Percentiles rank a stretch among this genome's conserved stretches.
Evolutionary conservation across 2,329 filamentous ascomycete genomes (phyloP).

Genomic region (Xenosphaeropsis pyriputrescens): DNA sequence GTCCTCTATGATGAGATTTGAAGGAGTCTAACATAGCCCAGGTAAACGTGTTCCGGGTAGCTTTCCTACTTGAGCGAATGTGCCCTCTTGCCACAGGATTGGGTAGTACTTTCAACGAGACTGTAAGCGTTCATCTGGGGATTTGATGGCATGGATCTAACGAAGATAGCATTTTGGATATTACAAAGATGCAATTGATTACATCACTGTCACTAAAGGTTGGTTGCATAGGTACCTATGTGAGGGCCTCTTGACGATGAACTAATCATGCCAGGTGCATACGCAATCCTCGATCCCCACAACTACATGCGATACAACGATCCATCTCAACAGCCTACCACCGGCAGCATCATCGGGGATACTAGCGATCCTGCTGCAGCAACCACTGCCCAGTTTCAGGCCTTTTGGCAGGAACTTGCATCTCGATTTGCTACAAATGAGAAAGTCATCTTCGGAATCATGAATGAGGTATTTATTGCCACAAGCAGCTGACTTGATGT

Average conservation of each 20-base stretch:
- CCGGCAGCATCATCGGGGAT: slow-evolving; percentile 33
- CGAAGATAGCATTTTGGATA: slow-evolving; percentile 23
- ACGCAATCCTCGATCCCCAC: slow-evolving; percentile 34
- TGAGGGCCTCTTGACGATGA: slow-evolving; percentile 4
- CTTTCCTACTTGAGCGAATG: slow-evolving; percentile 35
- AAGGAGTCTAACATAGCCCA: slow-evolving; percentile 4
- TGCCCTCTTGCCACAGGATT: slow-evolving; percentile 28
- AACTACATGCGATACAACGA: slow-evolving; percentile 40
- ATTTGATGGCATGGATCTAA: background rate
- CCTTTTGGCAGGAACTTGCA: slow-evolving; percentile 33
- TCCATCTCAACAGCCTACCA: slow-evolving; percentile 29
- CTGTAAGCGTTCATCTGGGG: slow-evolving; percentile 10
- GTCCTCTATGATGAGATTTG: background rate
- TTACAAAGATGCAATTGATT: slow-evolving; percentile 30
- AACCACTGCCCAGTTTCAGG: slow-evolving; percentile 29
- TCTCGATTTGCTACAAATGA: slow-evolving; percentile 27
- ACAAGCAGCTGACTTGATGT: too few relatives aligned
- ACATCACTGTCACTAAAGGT: slow-evolving; percentile 31
- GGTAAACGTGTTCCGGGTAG: slow-evolving; percentile 30
- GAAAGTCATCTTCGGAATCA: slow-evolving; percentile 33
- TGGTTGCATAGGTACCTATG: too few relatives aligned
- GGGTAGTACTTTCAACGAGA: slow-evolving; percentile 33
- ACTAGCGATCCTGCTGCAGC: slow-evolving; percentile 26
- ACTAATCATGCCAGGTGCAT: slow-evolving; percentile 7
- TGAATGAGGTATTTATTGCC: slow-evolving; percentile 18